phyloP scores from a whole-genome alignment of 495 filamentous ascomycete species.

The Penicillium psychrofluorescens region DNA sequence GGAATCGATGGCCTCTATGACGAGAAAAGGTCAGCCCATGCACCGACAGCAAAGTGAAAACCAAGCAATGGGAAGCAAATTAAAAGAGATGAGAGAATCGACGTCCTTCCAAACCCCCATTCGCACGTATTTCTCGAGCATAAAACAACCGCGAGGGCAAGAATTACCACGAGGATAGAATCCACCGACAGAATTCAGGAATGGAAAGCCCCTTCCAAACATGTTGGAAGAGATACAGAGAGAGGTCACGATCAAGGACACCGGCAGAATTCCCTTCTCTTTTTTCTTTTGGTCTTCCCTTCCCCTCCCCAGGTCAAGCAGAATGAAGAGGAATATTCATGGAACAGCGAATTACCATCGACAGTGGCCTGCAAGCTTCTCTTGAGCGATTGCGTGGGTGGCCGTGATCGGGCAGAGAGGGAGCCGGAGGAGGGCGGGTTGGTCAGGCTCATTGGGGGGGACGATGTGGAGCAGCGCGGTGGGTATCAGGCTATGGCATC shows the following conservation, averaged over 20 bases:
- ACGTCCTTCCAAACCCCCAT: background rate
- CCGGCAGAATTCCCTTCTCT: too few species aligned
- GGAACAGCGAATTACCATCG: slow-evolving; percentile 55
- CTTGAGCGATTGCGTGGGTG: slow-evolving; percentile 52
- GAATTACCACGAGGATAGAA: slow-evolving; percentile 45
- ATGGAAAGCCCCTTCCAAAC: slow-evolving; percentile 38
- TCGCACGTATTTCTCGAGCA: slow-evolving; percentile 6
- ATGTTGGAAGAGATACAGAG: slow-evolving; percentile 21
- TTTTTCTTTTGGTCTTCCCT: too few species aligned
- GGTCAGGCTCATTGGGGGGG: slow-evolving; percentile 44
- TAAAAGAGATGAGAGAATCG: background rate
- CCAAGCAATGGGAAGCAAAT: slow-evolving; percentile 6
- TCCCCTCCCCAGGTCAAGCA: too few species aligned
- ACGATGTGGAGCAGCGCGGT: background rate
- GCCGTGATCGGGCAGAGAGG: slow-evolving; percentile 38
- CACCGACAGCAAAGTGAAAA: slow-evolving; percentile 1
- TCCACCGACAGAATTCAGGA: slow-evolving; percentile 34
- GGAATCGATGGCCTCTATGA: slow-evolving; percentile 29
- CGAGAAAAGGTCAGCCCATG: slow-evolving; percentile 2
- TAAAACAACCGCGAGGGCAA: slow-evolving; percentile 12
- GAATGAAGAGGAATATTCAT: slow-evolving; percentile 3
- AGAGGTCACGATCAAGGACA: background rate
- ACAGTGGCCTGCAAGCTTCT: slow-evolving; percentile 68
- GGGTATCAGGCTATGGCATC: slow-evolving; percentile 1
- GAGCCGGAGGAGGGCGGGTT: slow-evolving; percentile 50